These are phyloP conservation scores for Penicillium arizonense DNA, from an alignment of 495 filamentous ascomycete species.

Conservation along the genomic window DNA sequence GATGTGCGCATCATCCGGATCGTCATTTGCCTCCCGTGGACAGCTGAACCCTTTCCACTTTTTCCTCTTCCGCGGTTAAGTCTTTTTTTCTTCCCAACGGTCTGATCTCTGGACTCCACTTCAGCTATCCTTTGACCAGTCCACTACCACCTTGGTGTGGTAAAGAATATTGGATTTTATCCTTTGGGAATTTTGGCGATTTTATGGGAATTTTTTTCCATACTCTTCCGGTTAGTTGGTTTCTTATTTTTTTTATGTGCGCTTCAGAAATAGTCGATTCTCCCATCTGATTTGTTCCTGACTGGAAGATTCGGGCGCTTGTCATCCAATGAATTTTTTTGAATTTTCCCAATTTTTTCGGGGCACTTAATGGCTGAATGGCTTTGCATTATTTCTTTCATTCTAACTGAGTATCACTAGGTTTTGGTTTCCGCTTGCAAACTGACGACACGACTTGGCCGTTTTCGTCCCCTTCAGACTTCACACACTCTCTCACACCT, in stretches of 20 bases:
- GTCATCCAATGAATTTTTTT: conserved; percentile 21
- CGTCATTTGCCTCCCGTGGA: conserved; percentile 28
- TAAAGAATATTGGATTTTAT: too few species aligned
- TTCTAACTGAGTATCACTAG: conserved; percentile 5
- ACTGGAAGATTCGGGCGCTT: conserved; percentile 1
- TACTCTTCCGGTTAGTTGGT: conserved; percentile 3
- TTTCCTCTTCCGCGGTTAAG: not conserved
- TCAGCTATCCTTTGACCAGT: not conserved
- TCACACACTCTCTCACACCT: conserved; percentile 10
- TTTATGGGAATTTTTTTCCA: not conserved
- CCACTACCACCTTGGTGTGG: too few species aligned
- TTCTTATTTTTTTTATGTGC: conserved; percentile 9
- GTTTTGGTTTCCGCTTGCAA: conserved; percentile 38
- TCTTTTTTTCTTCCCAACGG: not conserved
- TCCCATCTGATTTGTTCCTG: conserved; percentile 20
- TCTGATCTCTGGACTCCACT: not conserved
- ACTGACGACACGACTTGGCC: conserved; percentile 35
- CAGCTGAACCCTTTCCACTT: conserved; percentile 22
- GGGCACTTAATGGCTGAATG: conserved; percentile 2
- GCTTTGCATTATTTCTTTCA: not conserved
- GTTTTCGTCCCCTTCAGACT: conserved; percentile 15
- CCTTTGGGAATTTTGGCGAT: too few species aligned
- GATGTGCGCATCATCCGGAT: conserved; percentile 10
- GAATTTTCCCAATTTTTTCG: conserved; percentile 3
- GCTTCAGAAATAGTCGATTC: not conserved